These are phyloP conservation scores for Aspergillus biplanus DNA, from an alignment of 495 filamentous ascomycete genomes.

Conservation along the genomic window DNA sequence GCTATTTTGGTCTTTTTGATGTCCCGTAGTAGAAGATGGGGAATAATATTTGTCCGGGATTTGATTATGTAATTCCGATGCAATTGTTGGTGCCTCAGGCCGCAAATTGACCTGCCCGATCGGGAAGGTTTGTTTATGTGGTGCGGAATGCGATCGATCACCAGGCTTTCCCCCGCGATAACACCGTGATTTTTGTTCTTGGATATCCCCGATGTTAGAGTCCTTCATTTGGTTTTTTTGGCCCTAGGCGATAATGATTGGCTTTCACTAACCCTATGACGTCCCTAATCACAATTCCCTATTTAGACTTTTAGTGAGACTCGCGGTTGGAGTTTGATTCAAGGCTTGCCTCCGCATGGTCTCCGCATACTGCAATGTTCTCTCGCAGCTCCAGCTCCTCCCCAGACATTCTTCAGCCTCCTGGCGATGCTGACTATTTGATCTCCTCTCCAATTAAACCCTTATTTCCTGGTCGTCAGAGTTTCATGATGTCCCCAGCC, in stretches of 20 bases:
- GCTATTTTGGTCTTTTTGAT: constrained; percentile 1
- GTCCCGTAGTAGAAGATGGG: not conserved
- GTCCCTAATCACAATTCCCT: not conserved
- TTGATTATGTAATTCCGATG: constrained; percentile 1
- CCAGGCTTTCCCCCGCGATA: constrained; percentile 29
- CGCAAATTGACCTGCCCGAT: constrained; percentile 29
- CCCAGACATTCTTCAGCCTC: constrained; percentile 50
- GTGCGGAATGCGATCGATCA: constrained; percentile 8
- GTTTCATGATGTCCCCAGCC: constrained; percentile 46
- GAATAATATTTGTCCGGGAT: constrained; percentile 10
- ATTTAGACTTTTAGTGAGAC: not conserved
- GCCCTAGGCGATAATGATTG: no score
- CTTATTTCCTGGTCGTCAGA: constrained; percentile 43
- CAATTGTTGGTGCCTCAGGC: constrained; percentile 13
- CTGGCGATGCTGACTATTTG: constrained; percentile 50
- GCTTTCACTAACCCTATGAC: not conserved
- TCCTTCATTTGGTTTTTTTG: not conserved
- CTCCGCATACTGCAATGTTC: constrained; percentile 28
- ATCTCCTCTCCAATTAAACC: constrained; percentile 50
- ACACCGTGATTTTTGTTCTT: constrained; percentile 15
- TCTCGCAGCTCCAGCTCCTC: constrained; percentile 49
- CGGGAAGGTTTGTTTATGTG: constrained; percentile 43
- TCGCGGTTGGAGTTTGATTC: constrained; percentile 6
- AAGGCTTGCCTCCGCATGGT: constrained; percentile 18
- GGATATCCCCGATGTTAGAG: not conserved